phyloP scores from a whole-genome alignment of 1,284 basidiomycete species.

The Cryptococcus jaspeensis region DNA sequence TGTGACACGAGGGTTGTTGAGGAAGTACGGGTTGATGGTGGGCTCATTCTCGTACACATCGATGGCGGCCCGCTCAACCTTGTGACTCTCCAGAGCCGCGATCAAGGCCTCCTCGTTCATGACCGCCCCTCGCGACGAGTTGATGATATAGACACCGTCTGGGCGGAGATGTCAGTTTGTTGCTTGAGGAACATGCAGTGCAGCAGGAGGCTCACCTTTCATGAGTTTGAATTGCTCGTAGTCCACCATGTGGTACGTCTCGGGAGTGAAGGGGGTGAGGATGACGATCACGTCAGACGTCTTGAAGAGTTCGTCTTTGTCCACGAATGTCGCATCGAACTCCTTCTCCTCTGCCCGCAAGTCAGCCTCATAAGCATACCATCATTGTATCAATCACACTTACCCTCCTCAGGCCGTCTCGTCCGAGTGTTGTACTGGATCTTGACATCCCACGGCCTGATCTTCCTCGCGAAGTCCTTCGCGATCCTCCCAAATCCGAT shows the following conservation, averaged over 20 bases:
- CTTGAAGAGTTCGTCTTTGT: conserved; percentile 37
- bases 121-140: conserved; percentile 31
- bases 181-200: not conserved
- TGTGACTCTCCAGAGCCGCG: conserved; percentile 17
- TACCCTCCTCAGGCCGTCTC: conserved; percentile 10
- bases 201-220: conserved; percentile 22
- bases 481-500: conserved; percentile 25
- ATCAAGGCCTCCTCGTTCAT: conserved; percentile 32
- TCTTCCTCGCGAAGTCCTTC: conserved; percentile 18
- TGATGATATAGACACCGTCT: conserved; percentile 19
- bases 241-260: conserved; percentile 35
- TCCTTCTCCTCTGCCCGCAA: conserved; percentile 8
- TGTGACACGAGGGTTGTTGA: conserved; percentile 11
- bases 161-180: not conserved
- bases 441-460: conserved; percentile 21
- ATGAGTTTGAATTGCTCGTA: conserved; percentile 35
- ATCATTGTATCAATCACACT: not conserved
- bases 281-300: conserved; percentile 35
- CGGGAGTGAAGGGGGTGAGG: conserved; percentile 30
- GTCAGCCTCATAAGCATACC: not conserved
- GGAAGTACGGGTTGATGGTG: conserved; percentile 3
- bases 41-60: conserved; percentile 44
- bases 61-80: conserved; percentile 27
- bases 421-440: conserved; percentile 24
- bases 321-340: conserved; percentile 19